Conservation (phyloP, 768 basidiomycete genomes). For the Serendipita sp. region DNA sequence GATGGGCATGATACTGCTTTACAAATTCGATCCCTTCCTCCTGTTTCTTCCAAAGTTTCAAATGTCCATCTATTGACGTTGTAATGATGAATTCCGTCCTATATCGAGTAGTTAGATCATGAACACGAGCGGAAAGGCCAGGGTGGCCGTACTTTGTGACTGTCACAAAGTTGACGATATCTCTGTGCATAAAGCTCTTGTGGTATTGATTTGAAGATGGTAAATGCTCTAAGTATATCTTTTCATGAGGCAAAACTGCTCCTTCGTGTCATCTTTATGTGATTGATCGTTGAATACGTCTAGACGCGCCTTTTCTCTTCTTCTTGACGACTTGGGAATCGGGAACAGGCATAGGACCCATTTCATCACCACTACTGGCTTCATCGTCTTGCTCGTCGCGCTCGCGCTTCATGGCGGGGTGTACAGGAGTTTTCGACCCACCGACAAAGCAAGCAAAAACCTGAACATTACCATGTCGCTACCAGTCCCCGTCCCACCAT, state of each 20-base stretch:
- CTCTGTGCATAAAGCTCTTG: constrained; percentile 97
- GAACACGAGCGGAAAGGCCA: not conserved
- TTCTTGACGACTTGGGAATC: constrained; percentile 38
- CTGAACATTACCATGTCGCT: constrained; percentile 43
- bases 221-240: constrained; percentile 79
- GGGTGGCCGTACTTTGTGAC: constrained; percentile 58
- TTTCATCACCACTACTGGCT: constrained; percentile 58
- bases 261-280: not conserved
- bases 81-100: constrained; percentile 92
- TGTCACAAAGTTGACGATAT: constrained; percentile 72
- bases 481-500: constrained; percentile 91
- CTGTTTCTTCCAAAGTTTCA: constrained; percentile 99
- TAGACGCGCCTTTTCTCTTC: constrained; percentile 60
- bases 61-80: constrained; percentile 83
- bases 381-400: constrained; percentile 28
- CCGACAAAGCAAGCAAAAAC: not conserved
- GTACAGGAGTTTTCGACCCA: not conserved
- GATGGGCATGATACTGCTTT: constrained; percentile 90
- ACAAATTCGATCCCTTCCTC: constrained; percentile 92
- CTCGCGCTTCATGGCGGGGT: constrained; percentile 28
- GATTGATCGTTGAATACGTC: constrained; percentile 11
- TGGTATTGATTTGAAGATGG: constrained; percentile 87
- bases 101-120: not conserved
- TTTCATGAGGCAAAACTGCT: constrained; percentile 82
- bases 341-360: constrained; percentile 80